A percentile compares a stretch with the other conserved stretches of the same genome.
Evolutionary conservation across 306 rosid genomes (phyloP).

Genomic region (Lablab purpureus): DNA sequence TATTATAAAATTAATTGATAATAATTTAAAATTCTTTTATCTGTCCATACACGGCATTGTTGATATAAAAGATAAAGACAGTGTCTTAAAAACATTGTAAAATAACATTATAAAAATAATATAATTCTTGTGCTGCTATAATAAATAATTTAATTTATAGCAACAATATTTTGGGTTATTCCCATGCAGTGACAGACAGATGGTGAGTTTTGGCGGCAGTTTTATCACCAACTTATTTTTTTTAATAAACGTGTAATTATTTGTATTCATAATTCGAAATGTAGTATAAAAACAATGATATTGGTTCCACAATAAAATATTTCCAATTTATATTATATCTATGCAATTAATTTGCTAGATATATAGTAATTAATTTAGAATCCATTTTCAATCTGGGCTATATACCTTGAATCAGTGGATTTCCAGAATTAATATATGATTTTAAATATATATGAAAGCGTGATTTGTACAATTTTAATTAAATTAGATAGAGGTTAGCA

Average conservation of each 20-base stretch:
- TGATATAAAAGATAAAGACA: too few species aligned
- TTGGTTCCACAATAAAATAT: not conserved
- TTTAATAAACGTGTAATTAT: too few species aligned
- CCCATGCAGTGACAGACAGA: too few species aligned
- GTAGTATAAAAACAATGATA: too few species aligned
- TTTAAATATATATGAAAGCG: not conserved
- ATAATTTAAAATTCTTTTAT: too few species aligned
- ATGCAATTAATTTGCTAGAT: not conserved
- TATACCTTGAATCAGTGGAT: not conserved
- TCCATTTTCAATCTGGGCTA: not conserved
- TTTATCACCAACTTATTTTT: too few species aligned
- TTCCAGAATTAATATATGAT: not conserved
- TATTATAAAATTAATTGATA: too few species aligned
- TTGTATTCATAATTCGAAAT: too few species aligned
- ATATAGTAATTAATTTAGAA: not conserved
- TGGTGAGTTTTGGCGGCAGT: too few species aligned
- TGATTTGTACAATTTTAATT: not conserved
- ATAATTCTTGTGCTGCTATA: not conserved
- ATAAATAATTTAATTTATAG: not conserved
- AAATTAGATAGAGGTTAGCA: not conserved
- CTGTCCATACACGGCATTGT: too few species aligned
- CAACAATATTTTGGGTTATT: constrained; percentile 13
- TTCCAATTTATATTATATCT: not conserved
- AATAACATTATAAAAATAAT: too few species aligned
- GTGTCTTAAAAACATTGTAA: too few species aligned